These are phyloP conservation scores for Skeletonema potamos DNA, from an alignment of 108 stramenopile species.

Conservation along the genomic window DNA sequence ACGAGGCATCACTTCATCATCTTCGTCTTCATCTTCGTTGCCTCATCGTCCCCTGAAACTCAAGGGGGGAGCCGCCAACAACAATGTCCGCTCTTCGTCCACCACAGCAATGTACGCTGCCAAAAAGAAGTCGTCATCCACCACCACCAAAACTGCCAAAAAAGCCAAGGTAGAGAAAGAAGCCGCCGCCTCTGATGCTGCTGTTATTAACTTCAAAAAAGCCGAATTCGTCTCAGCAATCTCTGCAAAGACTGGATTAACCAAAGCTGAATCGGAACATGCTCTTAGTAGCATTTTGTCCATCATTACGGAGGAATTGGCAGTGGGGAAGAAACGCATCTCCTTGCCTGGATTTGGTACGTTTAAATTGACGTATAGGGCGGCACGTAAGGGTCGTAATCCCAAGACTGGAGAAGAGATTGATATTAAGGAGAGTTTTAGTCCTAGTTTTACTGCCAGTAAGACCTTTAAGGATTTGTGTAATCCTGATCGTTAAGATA, in stretches of 20 bases:
- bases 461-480: conserved; percentile 88
- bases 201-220: conserved; percentile 71
- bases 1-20: background rate
- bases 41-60: background rate
- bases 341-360: conserved; percentile 87
- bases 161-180: no score
- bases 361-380: conserved; percentile 74
- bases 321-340: conserved; percentile 69
- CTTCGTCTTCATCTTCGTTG: background rate
- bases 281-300: conserved; percentile 59
- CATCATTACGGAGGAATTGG: conserved; percentile 32
- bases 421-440: conserved; percentile 70
- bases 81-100: background rate
- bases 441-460: conserved; percentile 76
- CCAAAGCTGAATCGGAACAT: conserved; percentile 75
- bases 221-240: conserved; percentile 73
- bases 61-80: background rate
- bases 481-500: conserved; percentile 50
- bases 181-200: conserved; percentile 3
- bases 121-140: background rate
- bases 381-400: conserved; percentile 87
- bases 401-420: conserved; percentile 91
- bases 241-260: conserved; percentile 72
- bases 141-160: background rate
- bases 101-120: background rate